phyloP scores from a whole-genome alignment of 129 eudicot species.

The Flaveria sonorensis region DNA sequence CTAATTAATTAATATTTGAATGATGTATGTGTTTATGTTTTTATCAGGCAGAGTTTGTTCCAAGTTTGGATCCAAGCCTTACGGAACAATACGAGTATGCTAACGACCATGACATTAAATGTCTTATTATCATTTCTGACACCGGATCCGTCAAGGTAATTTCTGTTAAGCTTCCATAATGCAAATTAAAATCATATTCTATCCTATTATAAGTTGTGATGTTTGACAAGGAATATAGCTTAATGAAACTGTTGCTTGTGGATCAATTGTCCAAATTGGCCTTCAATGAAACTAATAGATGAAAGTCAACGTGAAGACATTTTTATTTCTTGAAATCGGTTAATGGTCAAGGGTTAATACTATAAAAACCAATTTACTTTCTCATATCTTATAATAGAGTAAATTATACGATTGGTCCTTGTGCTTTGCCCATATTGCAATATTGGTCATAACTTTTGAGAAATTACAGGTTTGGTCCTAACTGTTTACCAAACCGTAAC shows the following conservation, averaged over 20 bases:
- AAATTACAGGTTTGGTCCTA: too few relatives aligned
- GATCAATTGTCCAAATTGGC: neutral
- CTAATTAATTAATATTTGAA: neutral
- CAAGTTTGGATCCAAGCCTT: constrained; percentile 79
- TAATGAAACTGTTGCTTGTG: neutral
- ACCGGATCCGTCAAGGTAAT: constrained; percentile 77
- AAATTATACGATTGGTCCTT: too few relatives aligned
- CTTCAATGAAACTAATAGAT: neutral
- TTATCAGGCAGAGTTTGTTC: constrained; percentile 85
- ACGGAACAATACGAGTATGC: constrained; percentile 96
- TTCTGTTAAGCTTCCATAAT: neutral
- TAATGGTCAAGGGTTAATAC: neutral
- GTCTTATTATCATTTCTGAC: constrained; percentile 77
- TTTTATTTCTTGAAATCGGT: neutral
- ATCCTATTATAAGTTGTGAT: neutral
- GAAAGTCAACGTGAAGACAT: neutral
- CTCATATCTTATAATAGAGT: neutral
- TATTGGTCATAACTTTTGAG: too few relatives aligned
- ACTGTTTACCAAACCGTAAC: too few relatives aligned
- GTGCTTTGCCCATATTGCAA: too few relatives aligned
- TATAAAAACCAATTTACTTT: neutral
- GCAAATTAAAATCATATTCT: neutral
- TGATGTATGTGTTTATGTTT: constrained; percentile 15
- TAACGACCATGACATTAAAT: constrained; percentile 88
- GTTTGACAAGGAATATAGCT: neutral